Percentiles rank a stretch among this genome's conserved stretches.
These are phyloP conservation scores for Cladosporium sp. DNA, from an alignment of 2,329 filamentous ascomycete species.

Conservation along the genomic window DNA sequence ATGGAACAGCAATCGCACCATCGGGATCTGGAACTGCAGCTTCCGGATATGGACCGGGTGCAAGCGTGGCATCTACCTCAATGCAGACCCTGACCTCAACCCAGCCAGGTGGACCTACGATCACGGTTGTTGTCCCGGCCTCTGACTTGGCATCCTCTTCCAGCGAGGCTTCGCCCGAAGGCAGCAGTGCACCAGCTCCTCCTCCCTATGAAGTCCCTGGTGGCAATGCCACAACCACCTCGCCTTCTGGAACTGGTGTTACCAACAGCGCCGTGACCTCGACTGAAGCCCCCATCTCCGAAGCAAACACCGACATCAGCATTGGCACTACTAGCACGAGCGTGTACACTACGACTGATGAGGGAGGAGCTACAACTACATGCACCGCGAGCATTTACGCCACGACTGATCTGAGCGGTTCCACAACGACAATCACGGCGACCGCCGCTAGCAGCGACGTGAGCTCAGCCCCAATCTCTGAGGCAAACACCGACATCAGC, in stretches of 20 bases:
- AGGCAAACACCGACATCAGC: neutral
- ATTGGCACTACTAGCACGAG: neutral
- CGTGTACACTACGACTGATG: neutral
- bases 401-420: neutral
- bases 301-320: neutral
- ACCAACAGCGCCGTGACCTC: neutral
- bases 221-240: neutral
- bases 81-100: slow-evolving; percentile 1
- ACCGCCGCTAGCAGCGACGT: neutral
- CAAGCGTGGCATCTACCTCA: neutral
- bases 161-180: neutral
- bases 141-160: neutral
- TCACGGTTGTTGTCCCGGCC: neutral
- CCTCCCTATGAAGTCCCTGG: neutral
- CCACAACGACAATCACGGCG: neutral
- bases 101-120: neutral
- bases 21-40: slow-evolving; percentile 13
- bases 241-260: slow-evolving; percentile 1
- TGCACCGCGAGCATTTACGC: neutral
- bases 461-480: neutral
- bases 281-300: neutral
- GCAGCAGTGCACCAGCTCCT: neutral
- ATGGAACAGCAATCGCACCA: slow-evolving; percentile 9
- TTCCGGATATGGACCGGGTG: neutral
- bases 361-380: neutral